Evolutionary conservation across 1,284 basidiomycete species (phyloP).

Genomic region (Papiliotrema terrestris): DNA sequence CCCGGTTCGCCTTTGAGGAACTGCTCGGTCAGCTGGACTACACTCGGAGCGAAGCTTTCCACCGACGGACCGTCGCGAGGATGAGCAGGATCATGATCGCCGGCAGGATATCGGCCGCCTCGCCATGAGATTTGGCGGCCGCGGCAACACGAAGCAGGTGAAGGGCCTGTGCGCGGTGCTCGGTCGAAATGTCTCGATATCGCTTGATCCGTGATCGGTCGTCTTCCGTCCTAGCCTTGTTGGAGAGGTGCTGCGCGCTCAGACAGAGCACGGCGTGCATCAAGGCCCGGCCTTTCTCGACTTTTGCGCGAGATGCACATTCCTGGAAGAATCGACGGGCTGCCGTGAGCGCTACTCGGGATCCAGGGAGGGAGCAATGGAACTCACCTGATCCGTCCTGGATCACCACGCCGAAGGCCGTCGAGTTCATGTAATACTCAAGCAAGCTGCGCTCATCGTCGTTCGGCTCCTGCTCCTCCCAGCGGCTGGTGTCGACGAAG

Average conservation of each 20-base stretch:
- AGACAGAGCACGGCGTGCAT: not conserved
- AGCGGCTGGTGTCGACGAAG: no score
- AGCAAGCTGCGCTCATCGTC: no score
- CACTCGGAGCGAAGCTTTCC: not conserved
- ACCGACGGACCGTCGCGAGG: not conserved
- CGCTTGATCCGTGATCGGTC: not conserved
- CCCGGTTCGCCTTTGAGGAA: not conserved
- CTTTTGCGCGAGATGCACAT: not conserved
- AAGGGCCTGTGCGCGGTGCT: not conserved
- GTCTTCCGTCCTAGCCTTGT: not conserved
- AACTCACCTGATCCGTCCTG: no score
- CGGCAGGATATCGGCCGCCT: not conserved
- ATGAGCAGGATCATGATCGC: not conserved
- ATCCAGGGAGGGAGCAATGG: no score
- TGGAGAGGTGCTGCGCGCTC: not conserved
- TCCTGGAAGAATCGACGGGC: no score
- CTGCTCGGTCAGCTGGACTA: not conserved
- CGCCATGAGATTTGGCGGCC: not conserved
- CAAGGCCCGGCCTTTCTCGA: not conserved
- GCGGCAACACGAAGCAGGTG: not conserved
- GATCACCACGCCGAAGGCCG: no score
- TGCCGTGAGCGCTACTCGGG: no score
- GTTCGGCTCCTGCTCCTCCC: no score
- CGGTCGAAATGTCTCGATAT: not conserved
- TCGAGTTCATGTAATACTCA: no score